Base-by-base conservation (phyloP, 495 filamentous ascomycete species). In the Neurospora terricola region DNA sequence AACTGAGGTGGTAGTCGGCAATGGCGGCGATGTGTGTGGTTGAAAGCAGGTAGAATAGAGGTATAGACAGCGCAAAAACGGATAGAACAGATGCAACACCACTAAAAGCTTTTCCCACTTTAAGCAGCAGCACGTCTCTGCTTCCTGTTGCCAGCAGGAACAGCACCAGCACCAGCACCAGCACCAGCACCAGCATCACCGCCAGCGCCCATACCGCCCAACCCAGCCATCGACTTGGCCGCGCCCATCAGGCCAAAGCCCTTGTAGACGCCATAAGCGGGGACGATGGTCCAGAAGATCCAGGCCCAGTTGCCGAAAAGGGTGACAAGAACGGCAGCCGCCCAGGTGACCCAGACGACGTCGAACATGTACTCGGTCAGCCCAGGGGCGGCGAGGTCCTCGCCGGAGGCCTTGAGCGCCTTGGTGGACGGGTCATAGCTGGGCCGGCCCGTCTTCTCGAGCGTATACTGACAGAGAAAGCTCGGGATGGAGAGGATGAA, bases 311-410 rank as follows among this genome's bases (percentile, higher is more conserved):
- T 90, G 36, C 92, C 92, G 69, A 93, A 87, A 5, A 94, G 66
- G 12, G 88, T 89, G 3, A 88, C 92, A 8, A 88, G 81, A 9
- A 87, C 81, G 38, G 93, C 84, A 34, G 88, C 90, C 23, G 85
- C 89, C 90, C 92, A 94, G 1, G 93, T 94, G 83, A 96, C 94
- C 86, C 97, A 98, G 40, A 98, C 84, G 36, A 97, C 87, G 84
- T 99, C 96, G 87, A 95, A 98, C 91, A 98, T 92, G 83, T 94
- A 99, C 82, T 99, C 96, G 9, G 94, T 98, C 81, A 99, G 83
- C 0, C 96, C 96, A 36, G 91, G 88, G 0, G 93, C 93, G 37
- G 92, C 90, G 34, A 99, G 87, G 80, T 98, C 96, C 80, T 98
- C 95, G 21, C 96, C 96, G 0, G 91, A 85, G 16, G 85, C 88